Percentiles rank a stretch among this genome's conserved stretches.
Evolutionary conservation across 495 filamentous ascomycete species (phyloP).

Genomic region (Talaromyces ruber): DNA sequence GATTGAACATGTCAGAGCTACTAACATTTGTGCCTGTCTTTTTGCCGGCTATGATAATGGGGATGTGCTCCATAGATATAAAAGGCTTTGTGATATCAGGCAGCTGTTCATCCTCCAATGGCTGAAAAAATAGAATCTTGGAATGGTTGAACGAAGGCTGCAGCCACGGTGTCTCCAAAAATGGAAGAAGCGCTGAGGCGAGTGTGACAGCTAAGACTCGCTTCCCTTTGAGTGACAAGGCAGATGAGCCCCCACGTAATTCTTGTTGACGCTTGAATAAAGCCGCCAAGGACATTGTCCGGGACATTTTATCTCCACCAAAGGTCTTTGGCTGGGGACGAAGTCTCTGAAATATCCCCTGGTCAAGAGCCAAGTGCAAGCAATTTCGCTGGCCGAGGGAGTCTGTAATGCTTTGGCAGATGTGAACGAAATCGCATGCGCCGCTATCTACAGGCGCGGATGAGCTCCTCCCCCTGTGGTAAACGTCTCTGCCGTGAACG

Average conservation of each 20-base stretch:
- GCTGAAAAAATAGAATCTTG: slow-evolving; percentile 22
- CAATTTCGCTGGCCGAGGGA: slow-evolving; percentile 19
- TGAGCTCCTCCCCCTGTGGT: slow-evolving; percentile 9
- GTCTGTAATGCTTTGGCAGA: slow-evolving; percentile 19
- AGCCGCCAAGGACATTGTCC: slow-evolving; percentile 18
- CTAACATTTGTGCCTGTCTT: slow-evolving; percentile 7
- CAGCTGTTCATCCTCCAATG: slow-evolving; percentile 17
- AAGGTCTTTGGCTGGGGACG: slow-evolving; percentile 22
- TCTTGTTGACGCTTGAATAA: slow-evolving; percentile 20
- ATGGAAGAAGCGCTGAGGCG: slow-evolving; percentile 20
- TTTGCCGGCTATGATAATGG: slow-evolving; percentile 16
- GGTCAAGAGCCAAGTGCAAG: slow-evolving; percentile 17
- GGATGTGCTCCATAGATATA: slow-evolving; percentile 18
- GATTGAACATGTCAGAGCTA: slow-evolving; percentile 11
- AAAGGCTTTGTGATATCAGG: slow-evolving; percentile 23
- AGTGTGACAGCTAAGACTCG: slow-evolving; percentile 20
- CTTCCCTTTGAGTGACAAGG: slow-evolving; percentile 19
- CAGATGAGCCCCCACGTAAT: slow-evolving; percentile 15
- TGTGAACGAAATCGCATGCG: slow-evolving; percentile 14
- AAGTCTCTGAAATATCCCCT: slow-evolving; percentile 17
- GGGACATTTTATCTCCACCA: slow-evolving; percentile 13
- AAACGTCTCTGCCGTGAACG: slow-evolving; percentile 12
- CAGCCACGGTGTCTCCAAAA: slow-evolving; percentile 24
- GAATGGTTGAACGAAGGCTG: slow-evolving; percentile 25
- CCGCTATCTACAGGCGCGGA: slow-evolving; percentile 10